Percentiles rank a stretch among this genome's conserved stretches.
These are phyloP conservation scores for Allantophomopsis lycopodina DNA, from an alignment of 2,329 filamentous ascomycete species.

Conservation along the genomic window DNA sequence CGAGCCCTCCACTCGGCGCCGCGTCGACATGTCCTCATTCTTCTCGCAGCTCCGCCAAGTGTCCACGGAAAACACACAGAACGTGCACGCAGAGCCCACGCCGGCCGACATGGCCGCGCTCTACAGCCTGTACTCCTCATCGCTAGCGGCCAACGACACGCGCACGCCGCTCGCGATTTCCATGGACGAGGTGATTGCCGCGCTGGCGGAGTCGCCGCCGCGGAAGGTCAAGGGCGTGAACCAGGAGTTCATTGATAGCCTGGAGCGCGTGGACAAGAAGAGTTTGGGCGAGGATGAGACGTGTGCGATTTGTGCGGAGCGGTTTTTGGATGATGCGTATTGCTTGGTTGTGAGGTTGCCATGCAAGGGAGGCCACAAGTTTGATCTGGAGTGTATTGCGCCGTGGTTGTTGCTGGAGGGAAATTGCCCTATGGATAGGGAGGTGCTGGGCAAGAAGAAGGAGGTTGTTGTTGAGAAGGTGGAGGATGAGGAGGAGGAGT, in stretches of 20 bases:
- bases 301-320: conserved; percentile 51
- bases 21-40: conserved; percentile 51
- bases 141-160: conserved; percentile 26
- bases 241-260: conserved; percentile 42
- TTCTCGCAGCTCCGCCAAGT: conserved; percentile 35
- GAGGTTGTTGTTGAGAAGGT: conserved; percentile 25
- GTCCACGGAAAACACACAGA: conserved; percentile 22
- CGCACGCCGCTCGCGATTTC: conserved; percentile 27
- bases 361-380: conserved; percentile 42
- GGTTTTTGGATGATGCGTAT: conserved; percentile 46
- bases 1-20: conserved; percentile 21
- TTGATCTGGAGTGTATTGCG: conserved; percentile 54
- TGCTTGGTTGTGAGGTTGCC: conserved; percentile 51
- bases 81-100: conserved; percentile 43
- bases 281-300: conserved; percentile 31
- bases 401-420: conserved; percentile 53
- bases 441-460: conserved; percentile 43
- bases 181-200: conserved; percentile 32
- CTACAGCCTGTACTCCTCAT: conserved; percentile 40
- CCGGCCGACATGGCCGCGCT: conserved; percentile 42
- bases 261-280: conserved; percentile 43
- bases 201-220: conserved; percentile 37
- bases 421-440: conserved; percentile 48
- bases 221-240: conserved; percentile 36
- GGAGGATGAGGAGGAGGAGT: conserved; percentile 13